Percentiles rank a stretch among this genome's conserved stretches.
Evolutionary conservation across 1,284 basidiomycete genomes (phyloP).

Genomic region (Chondrostereum purpureum): DNA sequence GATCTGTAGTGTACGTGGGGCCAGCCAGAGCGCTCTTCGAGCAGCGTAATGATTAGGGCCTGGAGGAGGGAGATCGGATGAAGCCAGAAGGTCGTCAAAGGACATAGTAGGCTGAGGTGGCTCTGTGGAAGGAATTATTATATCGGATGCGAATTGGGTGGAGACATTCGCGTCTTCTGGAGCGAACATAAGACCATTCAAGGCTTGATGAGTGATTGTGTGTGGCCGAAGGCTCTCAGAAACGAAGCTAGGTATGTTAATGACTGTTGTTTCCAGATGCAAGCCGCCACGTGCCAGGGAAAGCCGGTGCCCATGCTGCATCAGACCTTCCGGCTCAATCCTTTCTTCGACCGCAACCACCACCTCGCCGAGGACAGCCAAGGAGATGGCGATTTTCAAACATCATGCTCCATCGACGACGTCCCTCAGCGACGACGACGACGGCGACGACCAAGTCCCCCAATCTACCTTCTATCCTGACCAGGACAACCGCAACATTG

Average conservation of each 20-base stretch:
- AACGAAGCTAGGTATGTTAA: neutral
- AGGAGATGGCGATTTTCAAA: slow-evolving; percentile 36
- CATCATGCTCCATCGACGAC: slow-evolving; percentile 50
- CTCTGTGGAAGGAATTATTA: neutral
- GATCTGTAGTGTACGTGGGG: slow-evolving; percentile 15
- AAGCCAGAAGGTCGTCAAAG: slow-evolving; percentile 35
- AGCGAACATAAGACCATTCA: neutral
- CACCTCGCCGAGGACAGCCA: slow-evolving; percentile 10
- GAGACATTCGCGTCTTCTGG: neutral
- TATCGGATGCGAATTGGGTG: neutral
- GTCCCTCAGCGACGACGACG: slow-evolving; percentile 56
- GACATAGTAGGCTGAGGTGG: slow-evolving; percentile 8
- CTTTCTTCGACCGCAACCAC: slow-evolving; percentile 6
- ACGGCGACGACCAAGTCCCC: slow-evolving; percentile 56
- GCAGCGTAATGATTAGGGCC: slow-evolving; percentile 58
- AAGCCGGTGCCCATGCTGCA: neutral
- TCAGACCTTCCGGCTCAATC: neutral
- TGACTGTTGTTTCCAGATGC: neutral
- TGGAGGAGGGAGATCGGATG: slow-evolving; percentile 44
- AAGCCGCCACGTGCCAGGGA: neutral
- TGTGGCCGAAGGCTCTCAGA: slow-evolving; percentile 3
- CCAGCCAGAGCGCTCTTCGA: slow-evolving; percentile 56
- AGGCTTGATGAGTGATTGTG: neutral
- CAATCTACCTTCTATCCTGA: slow-evolving; percentile 45
- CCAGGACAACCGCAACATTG: slow-evolving; percentile 26